Conservation (phyloP, 805 yeast species). For the Scheffersomyces amazonensis region DNA sequence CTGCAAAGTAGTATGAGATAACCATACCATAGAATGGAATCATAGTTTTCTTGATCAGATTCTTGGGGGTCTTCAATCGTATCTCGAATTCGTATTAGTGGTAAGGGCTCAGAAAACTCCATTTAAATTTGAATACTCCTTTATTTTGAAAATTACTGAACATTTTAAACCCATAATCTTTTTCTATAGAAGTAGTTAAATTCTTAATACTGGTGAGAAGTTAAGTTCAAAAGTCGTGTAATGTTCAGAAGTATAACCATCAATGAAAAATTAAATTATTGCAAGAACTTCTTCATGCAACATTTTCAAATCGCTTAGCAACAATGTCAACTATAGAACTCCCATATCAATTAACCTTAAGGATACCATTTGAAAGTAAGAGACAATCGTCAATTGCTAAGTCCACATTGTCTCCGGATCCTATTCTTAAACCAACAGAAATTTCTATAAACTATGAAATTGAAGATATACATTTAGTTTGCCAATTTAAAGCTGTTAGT, state of each 20-base stretch:
- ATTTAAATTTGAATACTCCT: too few species aligned
- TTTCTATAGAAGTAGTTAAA: too few species aligned
- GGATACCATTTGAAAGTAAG: slow-evolving; percentile 60
- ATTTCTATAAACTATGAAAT: slow-evolving; percentile 46
- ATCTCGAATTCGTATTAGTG: slow-evolving; percentile 15
- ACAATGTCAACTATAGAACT: too few species aligned
- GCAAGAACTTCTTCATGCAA: too few species aligned
- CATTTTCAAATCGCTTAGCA: too few species aligned
- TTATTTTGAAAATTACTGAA: too few species aligned
- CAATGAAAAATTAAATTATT: too few species aligned
- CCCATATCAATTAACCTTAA: slow-evolving; percentile 36
- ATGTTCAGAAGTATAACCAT: too few species aligned
- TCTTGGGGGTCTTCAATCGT: slow-evolving; percentile 7
- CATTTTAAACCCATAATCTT: too few species aligned
- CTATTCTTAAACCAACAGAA: slow-evolving; percentile 71
- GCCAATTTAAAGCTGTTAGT: slow-evolving; percentile 57
- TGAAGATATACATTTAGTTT: slow-evolving; percentile 34
- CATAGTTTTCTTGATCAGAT: slow-evolving; percentile 4
- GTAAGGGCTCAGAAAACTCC: slow-evolving; percentile 14
- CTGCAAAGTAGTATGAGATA: slow-evolving; percentile 23
- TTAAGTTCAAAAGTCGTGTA: too few species aligned
- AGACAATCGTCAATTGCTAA: slow-evolving; percentile 64
- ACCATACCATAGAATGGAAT: slow-evolving; percentile 18
- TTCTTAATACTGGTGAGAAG: too few species aligned
- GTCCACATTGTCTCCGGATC: slow-evolving; percentile 69